Base-by-base conservation (phyloP, 306 rosid genomes). In the Medicago arabica region DNA sequence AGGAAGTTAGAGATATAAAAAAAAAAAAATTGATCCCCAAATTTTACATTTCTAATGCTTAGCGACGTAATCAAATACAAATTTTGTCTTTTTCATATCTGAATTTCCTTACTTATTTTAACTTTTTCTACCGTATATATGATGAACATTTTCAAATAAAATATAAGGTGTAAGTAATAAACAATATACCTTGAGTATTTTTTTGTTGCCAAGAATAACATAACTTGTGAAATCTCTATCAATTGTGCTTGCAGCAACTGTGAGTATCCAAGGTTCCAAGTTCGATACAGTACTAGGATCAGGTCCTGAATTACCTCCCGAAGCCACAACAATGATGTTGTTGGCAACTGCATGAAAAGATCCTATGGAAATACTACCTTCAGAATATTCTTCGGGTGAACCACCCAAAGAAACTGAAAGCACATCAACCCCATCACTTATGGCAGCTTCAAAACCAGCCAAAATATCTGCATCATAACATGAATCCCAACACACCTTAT, bases 381-480 rank as follows among this genome's bases (percentile, higher is more conserved):
- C 0, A 0, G 11, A 47, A 70, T 66, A 82, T 2, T 87, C 89
- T 0, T 0, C 0, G 0, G 72, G 1, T 0, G 0, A 4, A 0
- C 72, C 81, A 17, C 92, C 94, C 17, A 91, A 0, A 25, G 94
- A 91, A 3, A 79, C 13, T 0, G 94, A 87, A 17, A 93, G 36
- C 25, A 93, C 95, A 64, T 90, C 91, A 67, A 87, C 96, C 0
- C 98, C 91, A 17, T 93, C 98, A n/a, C 74, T 54, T 14, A 90
- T 93, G 28, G 98, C 98, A 50, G 89, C 84, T 0, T 93, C 96
- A 43, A 90, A 76, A 21, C 36, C 97, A 2, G 98, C 98, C 58
- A 95, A 9, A 39, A 90, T 80, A 64, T 95, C 98, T 0, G 92
- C 88, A 36, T 82, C 93, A 39, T 0, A 75, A 87, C 98, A 95